Percentiles rank a stretch among this genome's conserved stretches.
phyloP scores from a whole-genome alignment of 2,329 filamentous ascomycete genomes.

The Pezicula carpinea region DNA sequence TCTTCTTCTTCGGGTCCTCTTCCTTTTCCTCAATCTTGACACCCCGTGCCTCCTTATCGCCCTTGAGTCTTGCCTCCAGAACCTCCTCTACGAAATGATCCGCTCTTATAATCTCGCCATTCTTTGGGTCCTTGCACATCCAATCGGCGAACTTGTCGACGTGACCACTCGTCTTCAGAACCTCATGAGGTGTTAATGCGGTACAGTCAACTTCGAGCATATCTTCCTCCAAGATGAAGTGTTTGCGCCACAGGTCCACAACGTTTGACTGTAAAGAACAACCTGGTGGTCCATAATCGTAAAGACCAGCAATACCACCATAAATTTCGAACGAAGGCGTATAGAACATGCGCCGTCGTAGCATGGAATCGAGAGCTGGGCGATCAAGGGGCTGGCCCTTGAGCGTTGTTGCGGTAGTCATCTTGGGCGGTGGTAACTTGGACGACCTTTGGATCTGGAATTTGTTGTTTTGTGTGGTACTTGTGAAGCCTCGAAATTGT shows the following conservation, averaged over 20 bases:
- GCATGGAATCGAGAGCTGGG: constrained; percentile 73
- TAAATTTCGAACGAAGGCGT: constrained; percentile 96
- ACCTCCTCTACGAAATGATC: constrained; percentile 97
- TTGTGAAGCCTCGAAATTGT: constrained; percentile 34
- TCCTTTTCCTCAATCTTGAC: constrained; percentile 75
- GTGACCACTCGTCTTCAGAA: constrained; percentile 93
- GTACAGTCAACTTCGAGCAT: constrained; percentile 79
- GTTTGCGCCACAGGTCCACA: constrained; percentile 67
- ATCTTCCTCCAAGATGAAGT: constrained; percentile 70
- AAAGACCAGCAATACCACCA: constrained; percentile 76
- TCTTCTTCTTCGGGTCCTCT: constrained; percentile 67
- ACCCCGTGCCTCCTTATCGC: constrained; percentile 88
- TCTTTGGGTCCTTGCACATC: constrained; percentile 99
- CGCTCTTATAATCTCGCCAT: constrained; percentile 90
- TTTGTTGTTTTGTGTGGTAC: constrained; percentile 27
- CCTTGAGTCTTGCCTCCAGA: constrained; percentile 80
- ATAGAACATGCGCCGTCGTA: constrained; percentile 88
- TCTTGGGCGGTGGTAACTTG: constrained; percentile 34
- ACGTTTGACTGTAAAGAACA: constrained; percentile 67
- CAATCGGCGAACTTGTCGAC: constrained; percentile 93
- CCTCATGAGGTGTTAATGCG: constrained; percentile 86
- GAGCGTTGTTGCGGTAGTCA: constrained; percentile 65
- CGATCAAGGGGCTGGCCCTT: constrained; percentile 89
- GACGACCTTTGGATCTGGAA: constrained; percentile 30
- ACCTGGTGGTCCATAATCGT: constrained; percentile 66